Evolutionary conservation across 495 filamentous ascomycete genomes (phyloP), one percentile per base, ranked within the genome.

Genomic region (Xylaria bambusicola): DNA sequence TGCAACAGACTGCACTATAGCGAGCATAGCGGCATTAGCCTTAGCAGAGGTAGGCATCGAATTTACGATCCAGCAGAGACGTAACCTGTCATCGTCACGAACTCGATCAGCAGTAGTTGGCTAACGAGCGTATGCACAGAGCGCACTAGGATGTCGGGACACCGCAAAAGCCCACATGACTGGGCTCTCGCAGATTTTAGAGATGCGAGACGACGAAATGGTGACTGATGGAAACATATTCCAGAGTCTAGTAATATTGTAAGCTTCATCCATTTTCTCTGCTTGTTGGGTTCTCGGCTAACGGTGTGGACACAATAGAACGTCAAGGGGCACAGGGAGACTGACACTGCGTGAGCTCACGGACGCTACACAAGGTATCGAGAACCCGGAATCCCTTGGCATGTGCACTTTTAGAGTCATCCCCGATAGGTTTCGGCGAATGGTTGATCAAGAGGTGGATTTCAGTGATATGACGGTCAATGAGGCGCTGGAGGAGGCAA

Each of bases 121-220:
- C 56, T 59, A 45, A 59, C 47, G n/a, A 21, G 10, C n/a, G n/a
- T 33, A 44, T 36, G 21, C 24, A 33, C 29, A 59, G 57, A 60
- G 57, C 21, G 57, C 57, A 20, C 48, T 60, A 17, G 57, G 57
- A 47, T 60, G 57, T 29, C 48, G 57, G 53, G 49, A 60, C 20
- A 60, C 57, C 15, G 57, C 57, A 46, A 60, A 59, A 17, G 57
- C 57, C 38, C 57, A 60, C 31, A 53, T 60, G 48, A 51, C 57
- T 6, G 57, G 57, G 10, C 49, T 60, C 18, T 60, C 57, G 3
- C 57, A 60, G 17, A 60, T 60, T 20, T 15, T 60, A 12, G 57
- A 60, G 18, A 60, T 60, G 40, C 57, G 49, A 46, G 57, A 60
- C 8, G 57, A 60, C 15, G 57, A 60, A n/a, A 53, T 60, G 57